These are phyloP conservation scores for Macadamia integrifolia DNA, from an alignment of 164 flowering plant genomes.

Conservation along the genomic window DNA sequence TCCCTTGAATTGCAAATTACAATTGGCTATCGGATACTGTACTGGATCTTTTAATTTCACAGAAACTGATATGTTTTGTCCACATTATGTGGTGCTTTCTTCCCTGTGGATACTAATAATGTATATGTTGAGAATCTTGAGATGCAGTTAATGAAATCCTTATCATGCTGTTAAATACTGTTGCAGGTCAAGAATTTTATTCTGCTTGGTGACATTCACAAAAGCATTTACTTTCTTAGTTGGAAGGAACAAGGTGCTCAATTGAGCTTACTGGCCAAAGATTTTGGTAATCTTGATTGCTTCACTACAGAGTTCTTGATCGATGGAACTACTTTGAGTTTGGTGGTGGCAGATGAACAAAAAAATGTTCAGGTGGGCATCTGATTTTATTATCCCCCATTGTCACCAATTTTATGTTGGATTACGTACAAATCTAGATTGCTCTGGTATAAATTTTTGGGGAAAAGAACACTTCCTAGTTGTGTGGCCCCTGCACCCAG, in stretches of 20 bases:
- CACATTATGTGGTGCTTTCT: too few species aligned
- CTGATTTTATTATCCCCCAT: background rate
- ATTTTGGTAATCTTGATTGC: slow-evolving; percentile 93
- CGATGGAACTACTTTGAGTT: slow-evolving; percentile 90
- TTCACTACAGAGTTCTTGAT: slow-evolving; percentile 90
- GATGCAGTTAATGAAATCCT: background rate
- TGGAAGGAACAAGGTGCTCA: slow-evolving; percentile 99
- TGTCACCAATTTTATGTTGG: background rate
- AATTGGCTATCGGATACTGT: too few species aligned
- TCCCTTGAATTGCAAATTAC: too few species aligned
- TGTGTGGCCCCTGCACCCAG: too few species aligned
- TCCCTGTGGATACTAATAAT: too few species aligned
- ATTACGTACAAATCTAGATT: background rate
- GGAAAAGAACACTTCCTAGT: too few species aligned
- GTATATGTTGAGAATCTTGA: too few species aligned
- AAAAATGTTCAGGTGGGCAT: slow-evolving; percentile 83
- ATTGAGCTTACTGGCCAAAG: slow-evolving; percentile 82
- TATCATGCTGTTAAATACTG: background rate
- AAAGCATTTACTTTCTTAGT: slow-evolving; percentile 91
- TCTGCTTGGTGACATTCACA: slow-evolving; percentile 88
- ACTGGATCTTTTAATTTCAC: too few species aligned
- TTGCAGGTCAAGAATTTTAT: slow-evolving; percentile 93
- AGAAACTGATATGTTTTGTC: too few species aligned
- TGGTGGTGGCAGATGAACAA: slow-evolving; percentile 85
- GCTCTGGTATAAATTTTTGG: too few species aligned